Evolutionary conservation across 2,329 filamentous ascomycete genomes (phyloP).

Genomic region (Phyllosticta ampelicida): DNA sequence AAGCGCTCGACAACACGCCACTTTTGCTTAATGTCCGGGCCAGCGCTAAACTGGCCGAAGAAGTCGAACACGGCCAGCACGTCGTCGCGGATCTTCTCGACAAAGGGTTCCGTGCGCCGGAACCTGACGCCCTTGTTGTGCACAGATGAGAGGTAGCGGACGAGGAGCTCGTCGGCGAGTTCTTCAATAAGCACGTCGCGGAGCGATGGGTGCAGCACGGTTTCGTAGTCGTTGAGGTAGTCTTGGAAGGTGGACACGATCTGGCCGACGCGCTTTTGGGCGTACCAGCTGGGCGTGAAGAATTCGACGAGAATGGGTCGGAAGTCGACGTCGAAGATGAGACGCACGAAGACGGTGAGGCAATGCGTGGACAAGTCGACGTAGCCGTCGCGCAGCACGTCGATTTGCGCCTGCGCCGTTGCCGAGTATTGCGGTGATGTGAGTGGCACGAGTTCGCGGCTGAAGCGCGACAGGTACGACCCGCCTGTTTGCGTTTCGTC

Average conservation of each 20-base stretch:
- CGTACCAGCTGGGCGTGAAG: constrained; percentile 87
- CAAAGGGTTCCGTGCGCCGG: constrained; percentile 73
- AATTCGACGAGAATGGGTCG: constrained; percentile 71
- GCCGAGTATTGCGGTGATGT: constrained; percentile 71
- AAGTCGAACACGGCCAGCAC: constrained; percentile 83
- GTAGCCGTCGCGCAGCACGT: constrained; percentile 74
- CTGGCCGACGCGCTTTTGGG: constrained; percentile 74
- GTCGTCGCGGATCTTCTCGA: constrained; percentile 89
- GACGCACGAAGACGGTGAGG: constrained; percentile 71
- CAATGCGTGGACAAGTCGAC: constrained; percentile 92
- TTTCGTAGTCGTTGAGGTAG: constrained; percentile 79
- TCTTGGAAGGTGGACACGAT: constrained; percentile 94
- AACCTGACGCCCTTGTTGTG: constrained; percentile 89
- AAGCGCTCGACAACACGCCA: constrained; percentile 89
- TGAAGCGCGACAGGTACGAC: constrained; percentile 80
- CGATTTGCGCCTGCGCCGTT: constrained; percentile 60
- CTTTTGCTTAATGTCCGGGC: constrained; percentile 70
- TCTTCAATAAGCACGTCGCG: constrained; percentile 90
- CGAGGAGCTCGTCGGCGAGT: constrained; percentile 80
- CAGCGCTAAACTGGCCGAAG: constrained; percentile 61
- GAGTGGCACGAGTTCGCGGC: constrained; percentile 67
- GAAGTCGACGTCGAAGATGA: constrained; percentile 91
- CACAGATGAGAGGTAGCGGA: constrained; percentile 71
- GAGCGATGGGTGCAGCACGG: constrained; percentile 74
- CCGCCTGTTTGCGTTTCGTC: constrained; percentile 46